A percentile compares a stretch with the other conserved stretches of the same genome.
These are phyloP conservation scores for Mortierella sp. DNA, from an alignment of 371 early-diverging fungal species.

Conservation along the genomic window DNA sequence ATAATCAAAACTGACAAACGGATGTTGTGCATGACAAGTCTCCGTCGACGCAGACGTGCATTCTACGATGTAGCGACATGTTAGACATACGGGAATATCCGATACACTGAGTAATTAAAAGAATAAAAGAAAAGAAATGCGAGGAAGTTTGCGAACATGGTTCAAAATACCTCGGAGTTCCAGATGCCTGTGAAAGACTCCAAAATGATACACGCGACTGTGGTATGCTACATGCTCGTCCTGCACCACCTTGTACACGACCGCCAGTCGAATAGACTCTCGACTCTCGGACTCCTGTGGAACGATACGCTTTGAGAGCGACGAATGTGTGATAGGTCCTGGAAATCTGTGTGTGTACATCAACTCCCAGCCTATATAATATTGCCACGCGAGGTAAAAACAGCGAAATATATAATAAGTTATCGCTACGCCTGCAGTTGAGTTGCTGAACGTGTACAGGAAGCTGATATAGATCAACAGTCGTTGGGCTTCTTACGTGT, in stretches of 20 bases:
- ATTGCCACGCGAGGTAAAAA: neutral
- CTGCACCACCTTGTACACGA: constrained; percentile 34
- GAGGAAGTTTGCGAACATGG: neutral
- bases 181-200: constrained; percentile 13
- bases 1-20: constrained; percentile 48
- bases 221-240: constrained; percentile 35
- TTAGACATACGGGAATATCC: neutral
- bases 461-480: neutral
- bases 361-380: constrained; percentile 35
- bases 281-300: constrained; percentile 4
- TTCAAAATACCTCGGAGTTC: constrained; percentile 20
- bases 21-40: constrained; percentile 36
- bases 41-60: constrained; percentile 21
- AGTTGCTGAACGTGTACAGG: too few relatives aligned
- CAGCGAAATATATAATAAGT: neutral
- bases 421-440: too few relatives aligned
- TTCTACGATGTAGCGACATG: neutral
- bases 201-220: constrained; percentile 45
- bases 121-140: neutral
- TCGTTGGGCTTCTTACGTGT: constrained; percentile 18
- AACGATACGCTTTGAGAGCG: constrained; percentile 30
- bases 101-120: too few relatives aligned
- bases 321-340: constrained; percentile 39
- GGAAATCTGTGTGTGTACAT: constrained; percentile 50
- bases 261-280: constrained; percentile 30